Evolutionary conservation across 78 protist genomes (phyloP).

Genomic region (Salpingoeca rosetta): DNA sequence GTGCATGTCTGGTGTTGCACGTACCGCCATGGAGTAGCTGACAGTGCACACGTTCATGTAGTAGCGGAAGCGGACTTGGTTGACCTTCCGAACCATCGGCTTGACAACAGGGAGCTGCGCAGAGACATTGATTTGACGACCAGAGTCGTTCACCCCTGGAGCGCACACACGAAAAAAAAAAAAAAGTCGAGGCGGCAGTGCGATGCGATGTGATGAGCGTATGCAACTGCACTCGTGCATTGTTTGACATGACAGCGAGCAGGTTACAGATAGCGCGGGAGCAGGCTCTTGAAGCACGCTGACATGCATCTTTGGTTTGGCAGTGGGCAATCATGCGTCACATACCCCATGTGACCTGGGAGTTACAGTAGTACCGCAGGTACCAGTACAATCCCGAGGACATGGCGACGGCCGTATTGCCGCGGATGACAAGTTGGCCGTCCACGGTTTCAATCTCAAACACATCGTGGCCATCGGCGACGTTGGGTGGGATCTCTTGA

Average conservation of each 20-base stretch:
- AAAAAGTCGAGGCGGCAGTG: background rate
- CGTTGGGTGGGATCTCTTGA: background rate
- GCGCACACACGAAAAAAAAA: background rate
- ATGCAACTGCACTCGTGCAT: background rate
- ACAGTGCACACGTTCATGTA: slow-evolving; percentile 24
- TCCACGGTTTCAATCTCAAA: background rate
- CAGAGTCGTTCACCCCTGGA: background rate
- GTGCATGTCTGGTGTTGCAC: background rate
- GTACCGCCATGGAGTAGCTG: slow-evolving; percentile 19
- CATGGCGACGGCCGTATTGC: slow-evolving; percentile 3
- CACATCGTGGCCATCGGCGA: no score
- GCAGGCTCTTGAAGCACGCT: background rate
- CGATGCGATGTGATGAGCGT: background rate
- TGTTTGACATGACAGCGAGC: background rate
- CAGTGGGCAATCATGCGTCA: background rate
- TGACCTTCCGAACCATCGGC: no score
- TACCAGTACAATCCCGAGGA: slow-evolving; percentile 23
- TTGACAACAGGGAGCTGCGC: background rate
- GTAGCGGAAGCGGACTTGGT: no score
- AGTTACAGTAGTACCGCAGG: background rate
- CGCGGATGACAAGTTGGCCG: background rate
- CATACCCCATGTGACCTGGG: background rate
- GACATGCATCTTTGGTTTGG: background rate
- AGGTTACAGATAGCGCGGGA: background rate
- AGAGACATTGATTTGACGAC: background rate